These are phyloP conservation scores for Hanseniaspora pseudoguilliermondii DNA, from an alignment of 805 yeast species.

Conservation along the genomic window DNA sequence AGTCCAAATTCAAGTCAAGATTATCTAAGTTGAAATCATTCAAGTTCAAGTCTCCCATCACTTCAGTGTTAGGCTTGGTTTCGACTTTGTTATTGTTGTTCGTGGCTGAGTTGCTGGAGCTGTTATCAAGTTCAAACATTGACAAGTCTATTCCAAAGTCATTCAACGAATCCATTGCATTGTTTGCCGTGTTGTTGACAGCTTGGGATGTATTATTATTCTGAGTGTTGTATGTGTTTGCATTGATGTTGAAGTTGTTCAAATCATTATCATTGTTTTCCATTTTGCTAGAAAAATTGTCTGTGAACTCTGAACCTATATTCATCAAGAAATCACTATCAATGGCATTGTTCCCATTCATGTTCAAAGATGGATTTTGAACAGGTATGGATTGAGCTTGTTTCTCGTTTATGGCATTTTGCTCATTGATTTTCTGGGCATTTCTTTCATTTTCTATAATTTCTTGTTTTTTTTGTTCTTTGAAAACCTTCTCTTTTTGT, in stretches of 20 bases:
- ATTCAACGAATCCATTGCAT: neutral
- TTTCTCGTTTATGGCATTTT: neutral
- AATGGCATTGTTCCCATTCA: neutral
- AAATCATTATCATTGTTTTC: neutral
- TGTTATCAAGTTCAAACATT: constrained; percentile 11
- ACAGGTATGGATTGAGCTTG: neutral
- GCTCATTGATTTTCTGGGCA: neutral
- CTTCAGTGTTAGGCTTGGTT: neutral
- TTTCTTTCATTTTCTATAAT: neutral
- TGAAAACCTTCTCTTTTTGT: neutral
- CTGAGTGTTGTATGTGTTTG: neutral
- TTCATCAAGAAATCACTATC: neutral
- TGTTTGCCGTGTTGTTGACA: neutral
- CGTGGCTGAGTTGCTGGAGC: neutral
- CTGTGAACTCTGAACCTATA: neutral
- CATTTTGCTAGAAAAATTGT: constrained; percentile 1
- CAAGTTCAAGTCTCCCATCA: constrained; percentile 10
- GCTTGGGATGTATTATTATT: neutral
- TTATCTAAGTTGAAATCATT: constrained; percentile 10
- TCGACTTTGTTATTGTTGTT: neutral
- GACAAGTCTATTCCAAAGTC: constrained; percentile 12
- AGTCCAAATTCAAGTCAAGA: constrained; percentile 10
- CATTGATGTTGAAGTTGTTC: neutral
- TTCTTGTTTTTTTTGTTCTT: constrained; percentile 6
- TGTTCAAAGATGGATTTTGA: neutral